These are phyloP conservation scores for Leucaena leucocephala DNA, from an alignment of 306 rosid genomes.

Conservation along the genomic window DNA sequence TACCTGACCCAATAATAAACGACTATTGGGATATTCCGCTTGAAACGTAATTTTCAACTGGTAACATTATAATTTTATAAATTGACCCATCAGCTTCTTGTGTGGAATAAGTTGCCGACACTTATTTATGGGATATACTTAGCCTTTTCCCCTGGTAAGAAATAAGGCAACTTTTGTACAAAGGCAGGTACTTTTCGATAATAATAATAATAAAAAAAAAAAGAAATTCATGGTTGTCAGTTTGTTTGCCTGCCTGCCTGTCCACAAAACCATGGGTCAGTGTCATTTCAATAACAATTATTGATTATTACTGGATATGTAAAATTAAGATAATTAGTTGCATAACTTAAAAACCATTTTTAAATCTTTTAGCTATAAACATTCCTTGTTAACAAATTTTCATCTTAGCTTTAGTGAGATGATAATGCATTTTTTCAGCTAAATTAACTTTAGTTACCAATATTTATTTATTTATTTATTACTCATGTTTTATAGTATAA, in stretches of 20 bases:
- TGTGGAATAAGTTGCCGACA: slow-evolving; percentile 18
- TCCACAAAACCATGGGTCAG: slow-evolving; percentile 25
- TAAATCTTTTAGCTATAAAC: background rate
- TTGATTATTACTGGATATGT: too few relatives aligned
- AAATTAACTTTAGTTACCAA: too few relatives aligned
- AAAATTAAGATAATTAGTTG: background rate
- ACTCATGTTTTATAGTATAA: too few relatives aligned
- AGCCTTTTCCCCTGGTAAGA: background rate
- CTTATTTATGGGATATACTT: background rate
- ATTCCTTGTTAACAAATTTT: too few relatives aligned
- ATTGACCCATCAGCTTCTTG: background rate
- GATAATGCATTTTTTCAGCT: too few relatives aligned
- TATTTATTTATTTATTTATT: too few relatives aligned
- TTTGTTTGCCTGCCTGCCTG: slow-evolving; percentile 38
- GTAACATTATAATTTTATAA: background rate
- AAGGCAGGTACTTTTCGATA: slow-evolving; percentile 34
- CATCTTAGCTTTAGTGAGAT: too few relatives aligned
- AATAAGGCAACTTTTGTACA: background rate
- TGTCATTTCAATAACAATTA: slow-evolving; percentile 14
- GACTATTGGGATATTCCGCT: background rate
- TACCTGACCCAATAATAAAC: background rate
- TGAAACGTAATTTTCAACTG: background rate
- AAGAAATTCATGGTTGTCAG: slow-evolving; percentile 35
- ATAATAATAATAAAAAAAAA: too few relatives aligned
- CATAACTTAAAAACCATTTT: background rate